phyloP scores from a whole-genome alignment of 768 basidiomycete genomes.

The Boletales sp. region DNA sequence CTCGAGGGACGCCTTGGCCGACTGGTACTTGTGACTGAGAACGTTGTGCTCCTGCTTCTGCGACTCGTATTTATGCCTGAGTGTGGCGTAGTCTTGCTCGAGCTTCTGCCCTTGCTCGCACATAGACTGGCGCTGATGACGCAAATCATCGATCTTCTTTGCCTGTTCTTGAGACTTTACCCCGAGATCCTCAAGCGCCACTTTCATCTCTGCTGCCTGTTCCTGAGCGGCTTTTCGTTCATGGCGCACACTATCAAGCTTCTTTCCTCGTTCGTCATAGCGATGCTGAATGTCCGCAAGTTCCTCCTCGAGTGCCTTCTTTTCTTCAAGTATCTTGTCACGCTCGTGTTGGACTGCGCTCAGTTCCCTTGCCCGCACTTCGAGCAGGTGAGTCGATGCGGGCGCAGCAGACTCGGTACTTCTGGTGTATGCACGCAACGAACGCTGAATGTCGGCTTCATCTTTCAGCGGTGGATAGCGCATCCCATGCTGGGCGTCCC shows the following conservation, averaged over 20 bases:
- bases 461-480: not conserved
- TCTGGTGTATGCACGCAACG: not conserved
- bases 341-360: slow-evolving; percentile 1
- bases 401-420: not conserved
- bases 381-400: not conserved
- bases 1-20: slow-evolving; percentile 29
- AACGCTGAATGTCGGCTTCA: not conserved
- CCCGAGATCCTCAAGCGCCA: too few relatives aligned
- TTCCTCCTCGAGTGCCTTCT: not conserved
- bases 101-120: slow-evolving; percentile 3
- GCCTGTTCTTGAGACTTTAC: not conserved
- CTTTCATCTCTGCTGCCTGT: too few relatives aligned
- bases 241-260: not conserved
- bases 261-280: slow-evolving; percentile 7
- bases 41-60: slow-evolving; percentile 13
- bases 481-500: not conserved
- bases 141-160: slow-evolving; percentile 5
- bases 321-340: slow-evolving; percentile 5
- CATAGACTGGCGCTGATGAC: not conserved
- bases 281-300: slow-evolving; percentile 1
- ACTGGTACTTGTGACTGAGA: slow-evolving; percentile 8
- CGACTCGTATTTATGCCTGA: slow-evolving; percentile 9
- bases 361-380: slow-evolving; percentile 7
- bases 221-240: too few relatives aligned
- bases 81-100: not conserved